Percentiles rank a stretch among this genome's conserved stretches.
These are phyloP conservation scores for Dillenia turbinata DNA, from an alignment of 164 flowering plant species.

Conservation along the genomic window DNA sequence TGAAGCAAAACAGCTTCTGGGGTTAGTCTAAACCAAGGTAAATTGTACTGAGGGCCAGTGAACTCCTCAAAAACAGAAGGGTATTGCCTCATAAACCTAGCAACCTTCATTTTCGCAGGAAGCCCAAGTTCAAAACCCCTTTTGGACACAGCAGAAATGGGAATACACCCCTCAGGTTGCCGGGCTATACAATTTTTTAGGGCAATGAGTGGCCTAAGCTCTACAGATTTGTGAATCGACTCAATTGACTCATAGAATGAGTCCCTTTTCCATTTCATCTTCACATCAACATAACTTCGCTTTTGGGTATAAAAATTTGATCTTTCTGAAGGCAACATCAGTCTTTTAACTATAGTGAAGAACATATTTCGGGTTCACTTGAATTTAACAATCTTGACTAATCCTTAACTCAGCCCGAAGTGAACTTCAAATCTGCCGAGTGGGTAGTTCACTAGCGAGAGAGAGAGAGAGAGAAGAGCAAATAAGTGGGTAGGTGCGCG, in stretches of 20 bases:
- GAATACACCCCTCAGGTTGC: slow-evolving; percentile 53
- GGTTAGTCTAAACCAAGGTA: slow-evolving; percentile 87
- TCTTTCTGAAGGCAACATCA: too few species aligned
- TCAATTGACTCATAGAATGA: slow-evolving; percentile 59
- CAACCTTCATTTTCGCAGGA: slow-evolving; percentile 43
- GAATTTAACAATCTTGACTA: too few species aligned
- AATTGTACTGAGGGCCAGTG: slow-evolving; percentile 51
- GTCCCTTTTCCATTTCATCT: slow-evolving; percentile 90
- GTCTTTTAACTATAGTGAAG: too few species aligned
- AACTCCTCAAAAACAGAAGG: slow-evolving; percentile 86
- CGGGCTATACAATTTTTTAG: slow-evolving; percentile 51
- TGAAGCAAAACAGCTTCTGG: slow-evolving; percentile 55
- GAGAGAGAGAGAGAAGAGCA: too few species aligned
- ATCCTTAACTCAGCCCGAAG: too few species aligned
- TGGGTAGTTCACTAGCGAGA: too few species aligned
- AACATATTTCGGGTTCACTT: too few species aligned
- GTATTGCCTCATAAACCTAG: slow-evolving; percentile 58
- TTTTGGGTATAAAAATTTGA: slow-evolving; percentile 25
- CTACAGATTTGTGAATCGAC: slow-evolving; percentile 39
- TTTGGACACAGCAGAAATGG: slow-evolving; percentile 68
- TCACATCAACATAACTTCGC: slow-evolving; percentile 62
- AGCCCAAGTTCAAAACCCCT: slow-evolving; percentile 43
- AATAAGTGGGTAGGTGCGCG: too few species aligned
- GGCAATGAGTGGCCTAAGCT: slow-evolving; percentile 53
- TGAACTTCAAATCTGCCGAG: too few species aligned